Evolutionary conservation across 176 grass and related monocot species (phyloP).

Genomic region (Saccharum spontaneum): DNA sequence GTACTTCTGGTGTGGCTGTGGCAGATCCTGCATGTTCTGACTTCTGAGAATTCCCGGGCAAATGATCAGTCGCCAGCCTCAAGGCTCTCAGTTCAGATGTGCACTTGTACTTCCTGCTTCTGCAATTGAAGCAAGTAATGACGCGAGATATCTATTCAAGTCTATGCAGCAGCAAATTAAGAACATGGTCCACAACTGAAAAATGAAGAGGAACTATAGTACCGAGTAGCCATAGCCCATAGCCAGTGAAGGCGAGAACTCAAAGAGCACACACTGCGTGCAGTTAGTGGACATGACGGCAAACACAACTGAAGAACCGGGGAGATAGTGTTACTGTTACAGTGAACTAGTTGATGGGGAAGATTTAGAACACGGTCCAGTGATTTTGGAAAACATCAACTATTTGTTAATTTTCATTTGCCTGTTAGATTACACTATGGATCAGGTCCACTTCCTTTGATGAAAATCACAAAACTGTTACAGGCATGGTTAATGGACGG

Average conservation of each 20-base stretch:
- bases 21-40: no score
- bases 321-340: background rate
- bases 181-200: background rate
- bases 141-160: background rate
- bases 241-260: background rate
- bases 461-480: conserved; percentile 2
- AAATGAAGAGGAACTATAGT: background rate
- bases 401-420: background rate
- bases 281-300: background rate
- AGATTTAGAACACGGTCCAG: background rate
- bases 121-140: background rate
- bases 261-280: background rate
- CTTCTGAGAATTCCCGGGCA: no score
- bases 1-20: no score
- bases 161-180: background rate
- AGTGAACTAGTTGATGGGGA: background rate
- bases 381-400: background rate
- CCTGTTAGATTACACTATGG: background rate
- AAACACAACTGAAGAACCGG: background rate
- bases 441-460: background rate
- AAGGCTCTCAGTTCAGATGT: no score
- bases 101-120: no score
- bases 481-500: background rate
- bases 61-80: no score
- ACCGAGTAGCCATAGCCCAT: background rate